Conservation (phyloP, 2,329 filamentous ascomycete genomes). For the Ophiostoma montium region DNA sequence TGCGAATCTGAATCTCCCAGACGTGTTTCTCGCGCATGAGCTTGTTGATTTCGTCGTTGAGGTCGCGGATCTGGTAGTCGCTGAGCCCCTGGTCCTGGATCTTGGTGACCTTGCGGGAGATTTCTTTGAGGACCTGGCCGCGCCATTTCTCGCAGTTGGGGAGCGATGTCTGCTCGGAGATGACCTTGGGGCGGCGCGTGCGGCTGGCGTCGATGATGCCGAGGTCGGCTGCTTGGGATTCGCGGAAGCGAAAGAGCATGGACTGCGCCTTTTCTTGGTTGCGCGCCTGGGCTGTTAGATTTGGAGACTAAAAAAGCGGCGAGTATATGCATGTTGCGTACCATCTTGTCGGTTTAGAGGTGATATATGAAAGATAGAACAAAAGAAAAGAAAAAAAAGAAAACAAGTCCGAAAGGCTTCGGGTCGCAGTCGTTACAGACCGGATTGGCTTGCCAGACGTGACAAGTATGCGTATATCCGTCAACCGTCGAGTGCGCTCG, state of each 20-base stretch:
- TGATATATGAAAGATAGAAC: background rate
- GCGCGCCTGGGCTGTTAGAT: conserved; percentile 49
- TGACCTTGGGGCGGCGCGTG: conserved; percentile 77
- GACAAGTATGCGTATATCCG: background rate
- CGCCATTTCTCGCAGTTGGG: conserved; percentile 94
- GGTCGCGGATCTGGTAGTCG: conserved; percentile 91
- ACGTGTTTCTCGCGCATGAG: conserved; percentile 98
- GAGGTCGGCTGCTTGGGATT: conserved; percentile 87
- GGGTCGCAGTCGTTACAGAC: too few relatives aligned
- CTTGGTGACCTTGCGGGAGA: conserved; percentile 88
- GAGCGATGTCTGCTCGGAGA: conserved; percentile 74
- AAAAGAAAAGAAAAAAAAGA: background rate
- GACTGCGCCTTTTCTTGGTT: conserved; percentile 98
- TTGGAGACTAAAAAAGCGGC: too few relatives aligned
- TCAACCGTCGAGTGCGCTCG: too few relatives aligned
- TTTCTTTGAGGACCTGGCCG: conserved; percentile 91
- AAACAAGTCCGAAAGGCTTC: too few relatives aligned
- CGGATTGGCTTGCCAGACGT: too few relatives aligned
- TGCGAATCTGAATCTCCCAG: conserved; percentile 95
- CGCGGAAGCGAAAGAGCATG: conserved; percentile 99
- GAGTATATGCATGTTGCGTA: background rate
- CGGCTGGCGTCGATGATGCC: conserved; percentile 91
- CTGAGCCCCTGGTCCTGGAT: conserved; percentile 87
- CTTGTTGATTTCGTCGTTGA: conserved; percentile 99
- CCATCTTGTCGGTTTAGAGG: background rate